Evolutionary conservation across 805 yeast genomes (phyloP).

Genomic region (Kuraishia piskuri): DNA sequence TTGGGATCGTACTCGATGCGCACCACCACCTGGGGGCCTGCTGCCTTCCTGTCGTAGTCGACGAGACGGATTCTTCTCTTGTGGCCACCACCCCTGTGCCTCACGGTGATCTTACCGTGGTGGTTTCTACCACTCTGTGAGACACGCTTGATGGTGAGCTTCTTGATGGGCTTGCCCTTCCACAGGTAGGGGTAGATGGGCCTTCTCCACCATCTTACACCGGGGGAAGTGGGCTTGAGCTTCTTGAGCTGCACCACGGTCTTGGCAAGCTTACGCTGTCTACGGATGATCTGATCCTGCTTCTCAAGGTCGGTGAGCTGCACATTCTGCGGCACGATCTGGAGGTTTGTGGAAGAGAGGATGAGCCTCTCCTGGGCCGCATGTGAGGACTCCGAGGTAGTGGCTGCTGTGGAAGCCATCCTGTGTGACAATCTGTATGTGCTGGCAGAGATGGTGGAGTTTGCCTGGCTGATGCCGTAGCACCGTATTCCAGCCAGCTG

Average conservation of each 20-base stretch:
- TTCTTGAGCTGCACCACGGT: slow-evolving; percentile 65
- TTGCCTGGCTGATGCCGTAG: neutral
- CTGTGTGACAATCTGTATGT: neutral
- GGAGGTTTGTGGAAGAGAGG: slow-evolving; percentile 13
- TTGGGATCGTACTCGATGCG: slow-evolving; percentile 95
- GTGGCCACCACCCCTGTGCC: slow-evolving; percentile 97
- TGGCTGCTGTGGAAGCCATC: neutral
- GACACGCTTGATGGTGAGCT: slow-evolving; percentile 65
- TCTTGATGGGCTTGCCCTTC: slow-evolving; percentile 74
- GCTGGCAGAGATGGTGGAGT: neutral
- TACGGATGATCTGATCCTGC: slow-evolving; percentile 63
- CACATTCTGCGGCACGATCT: slow-evolving; percentile 31
- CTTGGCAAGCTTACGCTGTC: slow-evolving; percentile 67
- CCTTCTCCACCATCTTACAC: slow-evolving; percentile 78
- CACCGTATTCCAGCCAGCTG: neutral
- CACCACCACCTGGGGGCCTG: slow-evolving; percentile 72
- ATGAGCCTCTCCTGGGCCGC: neutral
- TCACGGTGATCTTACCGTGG: slow-evolving; percentile 78
- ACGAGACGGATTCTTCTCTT: slow-evolving; percentile 78
- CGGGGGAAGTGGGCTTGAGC: slow-evolving; percentile 78
- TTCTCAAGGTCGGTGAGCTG: slow-evolving; percentile 67
- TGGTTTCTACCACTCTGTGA: slow-evolving; percentile 84
- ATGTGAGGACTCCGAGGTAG: neutral
- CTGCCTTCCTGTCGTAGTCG: slow-evolving; percentile 58
- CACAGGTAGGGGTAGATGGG: slow-evolving; percentile 84